Evolutionary conservation across 352 stramenopile species (phyloP), one percentile per base, ranked within the genome.

Genomic region (Pythium phragmitis): DNA sequence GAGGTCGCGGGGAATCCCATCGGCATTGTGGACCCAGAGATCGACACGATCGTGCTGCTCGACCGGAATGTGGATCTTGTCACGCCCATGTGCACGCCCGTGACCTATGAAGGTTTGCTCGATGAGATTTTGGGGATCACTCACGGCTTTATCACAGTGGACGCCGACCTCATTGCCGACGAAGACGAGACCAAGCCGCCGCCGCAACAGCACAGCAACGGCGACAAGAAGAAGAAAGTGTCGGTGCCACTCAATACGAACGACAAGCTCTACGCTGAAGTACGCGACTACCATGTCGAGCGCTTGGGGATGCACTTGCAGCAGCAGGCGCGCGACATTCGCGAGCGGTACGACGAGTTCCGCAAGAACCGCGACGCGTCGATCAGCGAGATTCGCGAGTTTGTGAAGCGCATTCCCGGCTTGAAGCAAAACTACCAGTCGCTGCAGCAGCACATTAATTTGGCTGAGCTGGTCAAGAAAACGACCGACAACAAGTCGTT

Each of bases 301-400:
- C 87, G 94, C 19, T 91, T 99, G 45, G 96, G 96, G 30, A 96
- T 95, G 70, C 97, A 98, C 71, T 73, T 99, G 41, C 94, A 99
- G 82, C 94, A 98, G 62, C 91, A 98, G 69, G 97, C 96, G 21
- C 96, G 93, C 60, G 89, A 98, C 42, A 94, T 99, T 48, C 86
- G 92, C 34, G 90, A 98, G 62, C 89, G 87, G 9, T 96, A 98
- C 75, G 91, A 97, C 41, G 85, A 97, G 67, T 98, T 98, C 77
- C 96, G 92, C 1, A 97, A 96, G 61, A 96, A 97, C 65, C 96
- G 92, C 16, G 96, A 99, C 59, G 96, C 96, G 45, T 98, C 96
- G 54, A 96, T 99, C 68, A 96, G 87, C 13, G 96, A 99, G 78
- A 98, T 99, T 57, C 96, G 98, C 66, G 95, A 98, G 69, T 99